Evolutionary conservation across 768 basidiomycete genomes (phyloP).

Genomic region (Tricholoma sp.): DNA sequence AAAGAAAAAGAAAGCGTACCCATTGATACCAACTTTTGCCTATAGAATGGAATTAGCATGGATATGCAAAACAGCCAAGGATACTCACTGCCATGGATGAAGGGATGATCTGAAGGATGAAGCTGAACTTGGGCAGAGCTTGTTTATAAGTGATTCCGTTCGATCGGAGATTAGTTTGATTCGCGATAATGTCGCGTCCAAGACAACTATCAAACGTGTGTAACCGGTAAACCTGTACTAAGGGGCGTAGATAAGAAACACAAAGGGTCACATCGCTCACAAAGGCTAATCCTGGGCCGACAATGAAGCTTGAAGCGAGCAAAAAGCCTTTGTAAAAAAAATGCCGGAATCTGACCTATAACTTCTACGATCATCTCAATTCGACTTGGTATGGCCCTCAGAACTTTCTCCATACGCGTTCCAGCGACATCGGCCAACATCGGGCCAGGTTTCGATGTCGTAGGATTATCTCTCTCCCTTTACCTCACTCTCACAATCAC

Average conservation of each 20-base stretch:
- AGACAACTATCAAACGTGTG: neutral
- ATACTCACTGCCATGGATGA: neutral
- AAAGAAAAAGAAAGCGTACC: constrained; percentile 46
- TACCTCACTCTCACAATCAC: constrained; percentile 70
- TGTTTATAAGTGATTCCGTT: neutral
- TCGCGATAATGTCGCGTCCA: neutral
- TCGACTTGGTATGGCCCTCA: constrained; percentile 12
- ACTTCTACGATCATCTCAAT: neutral
- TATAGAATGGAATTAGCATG: constrained; percentile 11
- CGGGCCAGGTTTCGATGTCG: constrained; percentile 98
- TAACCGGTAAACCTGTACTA: neutral
- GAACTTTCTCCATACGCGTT: constrained; percentile 68
- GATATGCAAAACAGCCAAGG: neutral
- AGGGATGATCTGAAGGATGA: neutral
- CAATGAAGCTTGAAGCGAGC: neutral
- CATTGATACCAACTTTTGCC: constrained; percentile 96
- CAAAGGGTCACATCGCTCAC: no score
- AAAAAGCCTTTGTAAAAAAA: neutral
- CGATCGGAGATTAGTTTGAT: neutral
- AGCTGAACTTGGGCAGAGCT: neutral
- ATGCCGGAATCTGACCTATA: no score
- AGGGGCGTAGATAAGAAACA: neutral
- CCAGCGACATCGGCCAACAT: constrained; percentile 99
- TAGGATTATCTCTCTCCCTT: constrained; percentile 93
- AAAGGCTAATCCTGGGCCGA: no score